Evolutionary conservation across 1,139 yeast species (phyloP), one percentile per base, ranked within the genome.

Genomic region (Taiozyma sp.): DNA sequence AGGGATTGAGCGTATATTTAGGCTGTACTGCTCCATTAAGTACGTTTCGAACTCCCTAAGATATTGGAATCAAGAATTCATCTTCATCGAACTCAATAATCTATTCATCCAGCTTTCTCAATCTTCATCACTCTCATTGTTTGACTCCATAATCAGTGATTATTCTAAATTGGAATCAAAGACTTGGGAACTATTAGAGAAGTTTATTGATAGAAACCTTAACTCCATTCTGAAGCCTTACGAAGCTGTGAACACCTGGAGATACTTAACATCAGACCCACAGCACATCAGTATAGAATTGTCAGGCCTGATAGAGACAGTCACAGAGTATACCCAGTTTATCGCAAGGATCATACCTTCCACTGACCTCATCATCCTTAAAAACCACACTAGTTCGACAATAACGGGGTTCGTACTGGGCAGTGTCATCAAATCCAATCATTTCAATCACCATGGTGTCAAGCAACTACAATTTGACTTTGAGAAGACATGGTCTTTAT

Each of bases 51-150:
- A 76, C 41, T 70, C 78, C 12, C 70, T 88, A 66, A 78, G 75
- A 41, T 71, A 71, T 48, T 86, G 93, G 92, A 80, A 84, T 41
- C 80, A 83, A 50, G 84, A 83, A 46, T 66, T 83, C 45, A 74
- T 83, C 12, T 87, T 84, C 62, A 70, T 86, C 19, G 87, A 84
- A 60, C 69, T 87, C 43, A 84, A 87, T 80, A 65, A 70, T 39
- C 67, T 73, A 4, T 77, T 70, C 70, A 73, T 73, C 45, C 67
- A 62, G 43, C 61, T 70, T 9, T 53, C 63, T 10, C 30, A 60
- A 12, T 58, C 67, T 3, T 56, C 68, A 28, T 52, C 65, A 44
- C 39, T 51, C 47, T 49, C 87, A 1, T 73, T 87, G 38, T 87
- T 87, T 60, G 85, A 79, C 47, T 70, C 76, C 4, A 73, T 81